These are phyloP conservation scores for Clitocybe nebularis DNA, from an alignment of 1,284 basidiomycete genomes.

Conservation along the genomic window DNA sequence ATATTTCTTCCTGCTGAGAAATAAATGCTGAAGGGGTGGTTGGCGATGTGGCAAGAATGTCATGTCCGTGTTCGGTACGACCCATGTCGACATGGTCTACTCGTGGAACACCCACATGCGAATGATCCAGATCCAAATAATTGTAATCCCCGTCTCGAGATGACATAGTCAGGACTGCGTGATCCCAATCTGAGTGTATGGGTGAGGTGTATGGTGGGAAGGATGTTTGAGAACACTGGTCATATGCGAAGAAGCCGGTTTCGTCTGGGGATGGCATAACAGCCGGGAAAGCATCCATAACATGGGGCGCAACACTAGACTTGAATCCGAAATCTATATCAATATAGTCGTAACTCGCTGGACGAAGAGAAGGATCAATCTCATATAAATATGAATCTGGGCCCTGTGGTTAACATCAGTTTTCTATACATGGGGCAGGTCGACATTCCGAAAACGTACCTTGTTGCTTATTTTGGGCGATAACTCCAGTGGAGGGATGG, in stretches of 20 bases:
- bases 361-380: slow-evolving; percentile 13
- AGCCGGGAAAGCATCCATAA: slow-evolving; percentile 10
- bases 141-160: slow-evolving; percentile 1
- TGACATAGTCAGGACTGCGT: slow-evolving; percentile 2
- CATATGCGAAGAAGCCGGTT: slow-evolving; percentile 1
- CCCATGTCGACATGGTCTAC: too few species aligned
- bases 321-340: slow-evolving; percentile 16
- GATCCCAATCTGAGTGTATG: slow-evolving; percentile 6
- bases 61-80: too few species aligned
- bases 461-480: slow-evolving; percentile 11
- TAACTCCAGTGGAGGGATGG: slow-evolving; percentile 14
- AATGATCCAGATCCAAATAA: neutral
- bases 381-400: too few species aligned
- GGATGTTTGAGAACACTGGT: neutral
- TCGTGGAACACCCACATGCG: neutral
- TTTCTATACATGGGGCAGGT: too few species aligned
- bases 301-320: slow-evolving; percentile 2
- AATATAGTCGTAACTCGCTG: slow-evolving; percentile 14
- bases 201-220: neutral
- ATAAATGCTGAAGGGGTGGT: neutral
- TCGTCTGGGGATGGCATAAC: slow-evolving; percentile 4
- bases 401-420: too few species aligned
- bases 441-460: slow-evolving; percentile 10
- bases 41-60: neutral
- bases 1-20: slow-evolving; percentile 1